Evolutionary conservation across 1,139 yeast genomes (phyloP), one percentile per base, ranked within the genome.

Genomic region (Saccharomyces hybrid): DNA sequence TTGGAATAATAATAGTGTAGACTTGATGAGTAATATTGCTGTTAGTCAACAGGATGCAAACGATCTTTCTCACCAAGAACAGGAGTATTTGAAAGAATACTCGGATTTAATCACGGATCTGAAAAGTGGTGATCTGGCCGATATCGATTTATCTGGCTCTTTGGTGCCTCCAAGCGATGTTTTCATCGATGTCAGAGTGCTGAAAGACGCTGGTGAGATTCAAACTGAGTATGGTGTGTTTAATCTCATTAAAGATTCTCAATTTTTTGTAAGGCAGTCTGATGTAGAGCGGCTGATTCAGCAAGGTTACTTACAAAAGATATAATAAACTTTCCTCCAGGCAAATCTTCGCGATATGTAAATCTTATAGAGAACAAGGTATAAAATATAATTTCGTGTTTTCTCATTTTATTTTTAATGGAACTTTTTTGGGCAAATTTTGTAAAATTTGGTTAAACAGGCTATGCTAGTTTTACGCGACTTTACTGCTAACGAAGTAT

Each of bases 161-260:
- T 70, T 93, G 61, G 88, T 82, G 46, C 99, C 99, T 0, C 99
- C 99, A 0, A 81, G 81, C 30, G 95, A 89, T 62, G 86, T 93
- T 47, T 93, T 91, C 64, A 87, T 93, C 11, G 99, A 93, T 66
- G 98, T 93, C 2, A 75, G 99, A 54, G 98, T 93, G 8, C 72
- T 93, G 54, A 87, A 87, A 64, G 96, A 93, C 65, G 98, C 97
- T 0, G 99, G 99, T 1, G 98, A 93, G 67, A 90, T 93, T 46
- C 97, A 91, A 67, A 93, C 99, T 0, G 99, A 93, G 69, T 93
- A 93, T 63, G 99, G 99, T 30, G 96, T 90, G 6, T 90, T 93
- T 73, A 91, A 91, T 63, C 74, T 93, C 63, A 89, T 95, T n/a
- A 93, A 91, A 65, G 95, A 93, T 70, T 88, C 96, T 3, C 99